These are phyloP conservation scores for Aphanomyces stellatus DNA, from an alignment of 352 stramenopile genomes.

Conservation along the genomic window DNA sequence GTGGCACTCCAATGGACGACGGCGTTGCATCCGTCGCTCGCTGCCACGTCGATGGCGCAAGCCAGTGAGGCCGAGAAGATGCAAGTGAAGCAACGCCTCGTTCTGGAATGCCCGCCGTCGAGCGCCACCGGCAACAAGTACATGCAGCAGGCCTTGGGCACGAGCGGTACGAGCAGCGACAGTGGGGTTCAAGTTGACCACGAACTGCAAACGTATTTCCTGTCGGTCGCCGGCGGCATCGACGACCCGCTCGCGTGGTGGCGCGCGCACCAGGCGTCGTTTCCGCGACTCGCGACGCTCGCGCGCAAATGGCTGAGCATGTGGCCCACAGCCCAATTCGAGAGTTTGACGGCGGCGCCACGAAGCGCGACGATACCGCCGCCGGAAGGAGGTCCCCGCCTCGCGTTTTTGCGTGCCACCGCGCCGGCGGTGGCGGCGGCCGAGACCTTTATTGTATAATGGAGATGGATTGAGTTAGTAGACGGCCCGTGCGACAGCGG, in stretches of 20 bases:
- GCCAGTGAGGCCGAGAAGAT: not conserved
- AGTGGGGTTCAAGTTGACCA: not conserved
- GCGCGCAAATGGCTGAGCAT: constrained; percentile 9
- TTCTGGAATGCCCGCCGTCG: not conserved
- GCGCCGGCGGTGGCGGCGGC: too few relatives aligned
- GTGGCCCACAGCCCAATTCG: not conserved
- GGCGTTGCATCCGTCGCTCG: constrained; percentile 4
- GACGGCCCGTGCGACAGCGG: not conserved
- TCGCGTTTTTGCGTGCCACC: not conserved
- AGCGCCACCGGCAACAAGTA: constrained; percentile 11
- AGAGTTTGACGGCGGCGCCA: not conserved
- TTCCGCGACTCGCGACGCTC: not conserved
- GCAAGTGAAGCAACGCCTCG: not conserved
- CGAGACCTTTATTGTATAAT: not conserved
- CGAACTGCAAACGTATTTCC: constrained; percentile 6
- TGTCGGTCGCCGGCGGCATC: not conserved
- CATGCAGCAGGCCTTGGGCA: constrained; percentile 1
- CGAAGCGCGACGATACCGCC: not conserved
- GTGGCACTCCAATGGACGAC: not conserved
- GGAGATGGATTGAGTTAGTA: not conserved
- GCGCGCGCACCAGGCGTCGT: not conserved
- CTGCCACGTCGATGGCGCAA: constrained; percentile 13
- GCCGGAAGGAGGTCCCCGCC: not conserved
- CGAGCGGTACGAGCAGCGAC: not conserved
- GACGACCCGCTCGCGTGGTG: constrained; percentile 6